Base-by-base conservation (phyloP, 306 rosid species). In the Trifolium fragiferum region DNA sequence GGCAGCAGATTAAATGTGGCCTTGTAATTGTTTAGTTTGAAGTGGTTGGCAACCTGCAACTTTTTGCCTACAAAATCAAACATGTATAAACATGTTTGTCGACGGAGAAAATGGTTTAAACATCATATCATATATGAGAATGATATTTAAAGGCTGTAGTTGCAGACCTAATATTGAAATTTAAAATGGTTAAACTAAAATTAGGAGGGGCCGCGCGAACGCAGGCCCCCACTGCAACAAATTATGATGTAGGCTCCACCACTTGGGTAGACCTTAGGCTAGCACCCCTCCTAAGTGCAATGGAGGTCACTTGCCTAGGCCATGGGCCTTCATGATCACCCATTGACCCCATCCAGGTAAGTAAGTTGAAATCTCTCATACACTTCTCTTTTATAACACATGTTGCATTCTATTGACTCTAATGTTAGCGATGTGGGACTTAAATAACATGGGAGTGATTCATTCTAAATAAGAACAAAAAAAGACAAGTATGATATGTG, bases 201-300 rank as follows among this genome's bases (percentile, higher is more conserved):
- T 5, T 11, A 0, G 54, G 55, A 63, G 85, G 72, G 86, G 81
- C 77, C 65, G 84, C 86, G 85, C 88, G 84, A 2, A 85, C 89
- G 82, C 89, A 88, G 72, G 76, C 82, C 85, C 82, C 84, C 72
- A 54, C 85, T 38, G 2, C 32, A 76, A 88, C 79, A 88, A 85
- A 88, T 88, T 69, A 70, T 58, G 88, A 88, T 59, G 76, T 58
- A 83, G 84, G 77, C 43, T 81, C 88, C 32, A 54, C 80, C 80
- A 18, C 83, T 35, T 23, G 85, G 72, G 73, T 80, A 89, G 91
- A 89, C 84, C 88, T 78, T 87, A 83, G 76, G 25, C 44, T 3
- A 35, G 77, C 75, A 80, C 87, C 86, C 86, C 82, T 86, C 81
- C 89, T 0, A 0, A 5, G 91, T 89, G 93, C 91, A 89, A 85